phyloP scores from a whole-genome alignment of 2,329 filamentous ascomycete genomes.

The Didymella arachidicola region DNA sequence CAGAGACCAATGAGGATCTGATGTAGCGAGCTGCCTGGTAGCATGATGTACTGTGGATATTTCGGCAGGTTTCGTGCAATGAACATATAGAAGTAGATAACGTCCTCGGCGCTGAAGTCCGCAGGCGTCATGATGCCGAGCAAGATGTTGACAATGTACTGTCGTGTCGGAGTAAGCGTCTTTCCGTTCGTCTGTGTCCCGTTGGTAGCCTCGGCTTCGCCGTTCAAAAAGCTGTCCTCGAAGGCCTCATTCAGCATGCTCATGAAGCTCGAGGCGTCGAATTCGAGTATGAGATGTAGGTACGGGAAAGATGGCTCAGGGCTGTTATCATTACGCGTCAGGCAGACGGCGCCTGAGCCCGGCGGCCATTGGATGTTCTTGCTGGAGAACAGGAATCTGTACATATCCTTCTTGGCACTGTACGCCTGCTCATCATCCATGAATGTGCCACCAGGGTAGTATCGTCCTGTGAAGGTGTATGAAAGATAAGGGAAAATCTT shows the following conservation, averaged over 20 bases:
- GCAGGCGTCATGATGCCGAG: constrained; percentile 85
- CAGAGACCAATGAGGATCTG: constrained; percentile 84
- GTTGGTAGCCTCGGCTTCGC: constrained; percentile 70
- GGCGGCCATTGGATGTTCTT: constrained; percentile 78
- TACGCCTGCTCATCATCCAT: constrained; percentile 76
- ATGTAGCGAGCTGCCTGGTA: constrained; percentile 85
- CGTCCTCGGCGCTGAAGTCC: constrained; percentile 80
- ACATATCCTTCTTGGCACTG: constrained; percentile 85
- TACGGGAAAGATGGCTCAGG: constrained; percentile 83
- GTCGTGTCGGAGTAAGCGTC: constrained; percentile 71
- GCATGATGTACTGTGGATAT: constrained; percentile 92
- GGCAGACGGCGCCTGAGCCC: constrained; percentile 66
- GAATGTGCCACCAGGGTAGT: constrained; percentile 85
- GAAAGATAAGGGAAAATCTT: constrained; percentile 97
- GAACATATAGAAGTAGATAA: constrained; percentile 98
- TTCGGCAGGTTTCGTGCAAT: constrained; percentile 95
- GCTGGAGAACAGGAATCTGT: constrained; percentile 92
- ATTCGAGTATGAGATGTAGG: constrained; percentile 81
- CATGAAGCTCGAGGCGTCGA: constrained; percentile 90
- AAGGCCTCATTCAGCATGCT: constrained; percentile 97
- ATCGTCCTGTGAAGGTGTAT: constrained; percentile 84
- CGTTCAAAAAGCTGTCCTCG: constrained; percentile 92
- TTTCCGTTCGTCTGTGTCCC: constrained; percentile 62
- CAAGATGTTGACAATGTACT: constrained; percentile 90
- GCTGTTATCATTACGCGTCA: constrained; percentile 63